These are phyloP conservation scores for Xylariales sp. DNA, from an alignment of 2,329 filamentous ascomycete genomes.

Conservation along the genomic window DNA sequence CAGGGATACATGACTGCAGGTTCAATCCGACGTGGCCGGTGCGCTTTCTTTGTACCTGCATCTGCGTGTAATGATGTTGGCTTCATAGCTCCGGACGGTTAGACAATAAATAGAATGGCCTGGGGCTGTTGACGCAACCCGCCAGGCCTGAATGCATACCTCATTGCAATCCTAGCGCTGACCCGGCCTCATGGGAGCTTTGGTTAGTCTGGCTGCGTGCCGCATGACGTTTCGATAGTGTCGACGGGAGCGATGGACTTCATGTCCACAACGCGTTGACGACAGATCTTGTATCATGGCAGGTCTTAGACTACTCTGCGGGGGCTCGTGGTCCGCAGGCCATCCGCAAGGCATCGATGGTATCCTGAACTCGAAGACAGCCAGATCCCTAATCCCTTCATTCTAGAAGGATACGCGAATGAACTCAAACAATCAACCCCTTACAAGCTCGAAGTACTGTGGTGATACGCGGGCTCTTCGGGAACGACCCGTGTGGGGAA, in stretches of 20 bases:
- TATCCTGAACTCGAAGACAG: too few species aligned
- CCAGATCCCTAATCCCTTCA: neutral
- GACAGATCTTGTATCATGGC: too few species aligned
- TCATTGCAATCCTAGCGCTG: constrained; percentile 1
- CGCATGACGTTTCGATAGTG: constrained; percentile 4
- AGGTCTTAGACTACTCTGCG: too few species aligned
- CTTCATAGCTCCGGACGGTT: neutral
- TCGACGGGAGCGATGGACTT: too few species aligned
- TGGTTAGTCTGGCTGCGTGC: neutral
- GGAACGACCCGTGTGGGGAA: constrained; percentile 5
- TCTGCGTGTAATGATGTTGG: too few species aligned
- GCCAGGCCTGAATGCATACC: neutral
- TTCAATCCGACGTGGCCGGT: too few species aligned
- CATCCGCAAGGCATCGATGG: too few species aligned
- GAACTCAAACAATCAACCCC: neutral
- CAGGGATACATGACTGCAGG: too few species aligned
- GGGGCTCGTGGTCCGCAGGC: too few species aligned
- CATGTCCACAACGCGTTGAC: too few species aligned
- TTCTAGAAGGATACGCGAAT: constrained; percentile 6
- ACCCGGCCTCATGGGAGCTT: neutral
- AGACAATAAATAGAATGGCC: neutral
- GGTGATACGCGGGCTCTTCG: constrained; percentile 1
- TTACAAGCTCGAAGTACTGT: neutral
- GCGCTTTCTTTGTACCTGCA: too few species aligned
- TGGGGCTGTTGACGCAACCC: constrained; percentile 3